Percentiles rank a stretch among this genome's conserved stretches.
phyloP scores from a whole-genome alignment of 352 stramenopile genomes.

The Thraustochytrium sp. region DNA sequence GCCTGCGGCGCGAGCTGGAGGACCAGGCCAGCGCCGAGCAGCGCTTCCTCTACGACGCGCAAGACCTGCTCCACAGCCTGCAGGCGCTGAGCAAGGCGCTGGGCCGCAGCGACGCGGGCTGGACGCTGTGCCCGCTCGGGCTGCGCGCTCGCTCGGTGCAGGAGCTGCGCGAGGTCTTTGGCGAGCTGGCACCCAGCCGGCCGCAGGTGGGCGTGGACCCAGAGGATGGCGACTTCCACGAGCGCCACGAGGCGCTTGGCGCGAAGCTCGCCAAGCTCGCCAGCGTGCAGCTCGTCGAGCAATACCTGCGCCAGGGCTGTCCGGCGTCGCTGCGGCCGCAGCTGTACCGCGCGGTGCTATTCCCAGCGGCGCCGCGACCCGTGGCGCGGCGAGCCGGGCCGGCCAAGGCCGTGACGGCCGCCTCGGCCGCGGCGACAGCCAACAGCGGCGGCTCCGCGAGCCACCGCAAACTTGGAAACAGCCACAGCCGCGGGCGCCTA shows the following conservation, averaged over 20 bases:
- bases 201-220: conserved; percentile 6
- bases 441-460: no score
- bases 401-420: neutral
- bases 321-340: neutral
- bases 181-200: neutral
- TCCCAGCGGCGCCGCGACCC: neutral
- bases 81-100: neutral
- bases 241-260: neutral
- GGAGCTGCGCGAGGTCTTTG: conserved; percentile 8
- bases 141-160: neutral
- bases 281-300: conserved; percentile 8
- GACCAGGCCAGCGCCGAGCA: neutral
- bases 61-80: neutral
- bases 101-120: neutral
- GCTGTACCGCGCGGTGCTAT: neutral
- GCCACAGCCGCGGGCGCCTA: no score
- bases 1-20: neutral
- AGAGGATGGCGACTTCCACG: neutral
- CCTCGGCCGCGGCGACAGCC: no score
- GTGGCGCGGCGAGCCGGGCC: neutral
- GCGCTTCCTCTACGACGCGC: conserved; percentile 16
- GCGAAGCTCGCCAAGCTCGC: neutral
- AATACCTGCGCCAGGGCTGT: conserved; percentile 13
- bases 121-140: neutral
- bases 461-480: no score